A percentile compares a stretch with the other conserved stretches of the same genome.
These are phyloP conservation scores for Colletotrichum somersetense DNA, from an alignment of 2,329 filamentous ascomycete genomes.

Conservation along the genomic window DNA sequence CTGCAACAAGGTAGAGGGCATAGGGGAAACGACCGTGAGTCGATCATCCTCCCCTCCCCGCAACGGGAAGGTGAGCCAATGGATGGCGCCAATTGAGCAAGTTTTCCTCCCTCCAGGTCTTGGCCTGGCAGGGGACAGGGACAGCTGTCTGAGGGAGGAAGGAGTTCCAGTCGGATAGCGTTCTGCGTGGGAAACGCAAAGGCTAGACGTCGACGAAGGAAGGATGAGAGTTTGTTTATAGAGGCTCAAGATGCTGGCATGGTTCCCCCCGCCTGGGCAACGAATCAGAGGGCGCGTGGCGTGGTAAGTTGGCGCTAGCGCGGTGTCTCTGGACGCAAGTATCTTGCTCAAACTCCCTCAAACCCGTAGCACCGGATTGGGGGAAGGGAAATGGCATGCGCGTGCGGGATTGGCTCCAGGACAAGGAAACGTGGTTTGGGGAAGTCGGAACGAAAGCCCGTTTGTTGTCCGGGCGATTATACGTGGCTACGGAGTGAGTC, in stretches of 20 bases:
- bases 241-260: conserved; percentile 27
- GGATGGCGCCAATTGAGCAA: conserved; percentile 46
- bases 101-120: conserved; percentile 31
- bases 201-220: conserved; percentile 6
- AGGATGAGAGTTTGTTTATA: neutral
- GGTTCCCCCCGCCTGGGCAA: conserved; percentile 3
- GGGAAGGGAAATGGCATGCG: neutral
- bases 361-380: conserved; percentile 5
- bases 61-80: conserved; percentile 33
- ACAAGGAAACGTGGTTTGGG: neutral
- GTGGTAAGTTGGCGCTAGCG: conserved; percentile 37
- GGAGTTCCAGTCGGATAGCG: neutral
- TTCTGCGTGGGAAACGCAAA: neutral
- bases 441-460: conserved; percentile 15
- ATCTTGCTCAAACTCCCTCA: conserved; percentile 44
- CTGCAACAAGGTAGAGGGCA: neutral
- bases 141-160: conserved; percentile 1
- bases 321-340: conserved; percentile 34
- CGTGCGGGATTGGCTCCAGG: neutral
- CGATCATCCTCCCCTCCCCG: neutral
- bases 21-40: neutral
- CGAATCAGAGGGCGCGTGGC: conserved; percentile 37
- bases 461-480: conserved; percentile 17
- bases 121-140: neutral
- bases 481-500: too few species aligned